Percentiles rank a stretch among this genome's conserved stretches.
Conservation (phyloP, 2,329 filamentous ascomycete genomes). For the Sordariomycetes sp. region DNA sequence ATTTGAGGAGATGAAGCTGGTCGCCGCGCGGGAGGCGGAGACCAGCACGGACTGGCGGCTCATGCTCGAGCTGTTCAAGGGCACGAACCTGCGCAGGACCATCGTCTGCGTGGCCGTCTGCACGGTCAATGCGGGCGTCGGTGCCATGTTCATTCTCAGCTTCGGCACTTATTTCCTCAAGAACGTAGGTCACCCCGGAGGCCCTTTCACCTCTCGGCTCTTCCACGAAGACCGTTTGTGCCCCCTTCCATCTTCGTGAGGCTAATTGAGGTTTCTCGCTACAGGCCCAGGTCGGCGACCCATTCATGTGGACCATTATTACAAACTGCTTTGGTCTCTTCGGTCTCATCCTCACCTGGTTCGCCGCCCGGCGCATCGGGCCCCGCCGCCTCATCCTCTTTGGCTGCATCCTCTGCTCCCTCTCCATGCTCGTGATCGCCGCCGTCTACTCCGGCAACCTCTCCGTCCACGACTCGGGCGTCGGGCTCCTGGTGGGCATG, state of each 20-base stretch:
- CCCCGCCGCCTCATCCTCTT: constrained; percentile 21
- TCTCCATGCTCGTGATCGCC: not conserved
- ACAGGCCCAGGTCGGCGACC: not conserved
- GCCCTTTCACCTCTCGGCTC: too few relatives aligned
- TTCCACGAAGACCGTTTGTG: too few relatives aligned
- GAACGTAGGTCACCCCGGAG: not conserved
- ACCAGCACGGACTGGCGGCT: not conserved
- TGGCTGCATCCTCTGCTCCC: not conserved
- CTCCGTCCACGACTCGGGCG: not conserved
- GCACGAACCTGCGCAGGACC: constrained; percentile 1
- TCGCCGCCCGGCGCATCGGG: constrained; percentile 23
- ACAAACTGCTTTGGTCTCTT: constrained; percentile 11
- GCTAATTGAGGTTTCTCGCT: too few relatives aligned
- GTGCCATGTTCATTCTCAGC: constrained; percentile 3
- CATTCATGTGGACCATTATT: constrained; percentile 1
- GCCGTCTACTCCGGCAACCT: not conserved
- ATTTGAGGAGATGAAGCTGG: constrained; percentile 1
- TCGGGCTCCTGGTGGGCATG: not conserved
- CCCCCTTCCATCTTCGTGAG: too few relatives aligned
- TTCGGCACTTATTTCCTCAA: constrained; percentile 3
- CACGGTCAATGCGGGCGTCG: not conserved
- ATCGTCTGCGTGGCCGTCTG: constrained; percentile 1
- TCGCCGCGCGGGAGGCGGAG: constrained; percentile 2
- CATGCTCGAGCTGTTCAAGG: not conserved
- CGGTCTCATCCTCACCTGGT: constrained; percentile 28